A percentile compares a stretch with the other conserved stretches of the same genome.
Conservation (phyloP, 495 filamentous ascomycete species). For the Usnea hakonensis region DNA sequence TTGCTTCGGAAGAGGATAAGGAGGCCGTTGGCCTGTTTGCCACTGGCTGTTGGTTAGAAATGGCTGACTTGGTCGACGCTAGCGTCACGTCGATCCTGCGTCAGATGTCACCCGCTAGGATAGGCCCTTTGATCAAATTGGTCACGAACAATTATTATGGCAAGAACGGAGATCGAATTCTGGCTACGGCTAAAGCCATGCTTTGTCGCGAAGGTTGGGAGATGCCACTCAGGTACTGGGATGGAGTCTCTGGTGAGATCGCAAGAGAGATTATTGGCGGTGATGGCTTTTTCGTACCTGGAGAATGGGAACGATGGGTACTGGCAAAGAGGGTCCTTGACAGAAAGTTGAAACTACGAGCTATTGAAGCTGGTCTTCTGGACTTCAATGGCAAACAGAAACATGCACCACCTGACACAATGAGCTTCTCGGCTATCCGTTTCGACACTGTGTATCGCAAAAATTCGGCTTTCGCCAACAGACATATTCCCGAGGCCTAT, state of each 20-base stretch:
- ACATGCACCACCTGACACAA: slow-evolving; percentile 33
- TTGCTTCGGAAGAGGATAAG: slow-evolving; percentile 41
- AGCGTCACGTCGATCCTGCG: slow-evolving; percentile 47
- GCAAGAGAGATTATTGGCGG: slow-evolving; percentile 50
- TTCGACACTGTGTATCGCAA: slow-evolving; percentile 42
- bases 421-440: slow-evolving; percentile 38
- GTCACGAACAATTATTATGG: slow-evolving; percentile 55
- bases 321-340: slow-evolving; percentile 48
- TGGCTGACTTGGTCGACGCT: slow-evolving; percentile 50
- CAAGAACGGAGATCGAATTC: slow-evolving; percentile 45
- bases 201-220: slow-evolving; percentile 54
- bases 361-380: slow-evolving; percentile 37
- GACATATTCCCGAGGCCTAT: slow-evolving; percentile 35
- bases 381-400: slow-evolving; percentile 29
- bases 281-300: slow-evolving; percentile 53
- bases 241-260: slow-evolving; percentile 49
- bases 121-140: slow-evolving; percentile 43
- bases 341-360: slow-evolving; percentile 38
- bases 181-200: slow-evolving; percentile 51
- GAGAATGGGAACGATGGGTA: slow-evolving; percentile 52
- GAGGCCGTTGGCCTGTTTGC: slow-evolving; percentile 53
- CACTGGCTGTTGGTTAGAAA: slow-evolving; percentile 52
- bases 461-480: slow-evolving; percentile 25
- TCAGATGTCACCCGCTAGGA: slow-evolving; percentile 42
- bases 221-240: slow-evolving; percentile 51